phyloP scores from a whole-genome alignment of 148 eudicot species.

The Beta vulgaris region DNA sequence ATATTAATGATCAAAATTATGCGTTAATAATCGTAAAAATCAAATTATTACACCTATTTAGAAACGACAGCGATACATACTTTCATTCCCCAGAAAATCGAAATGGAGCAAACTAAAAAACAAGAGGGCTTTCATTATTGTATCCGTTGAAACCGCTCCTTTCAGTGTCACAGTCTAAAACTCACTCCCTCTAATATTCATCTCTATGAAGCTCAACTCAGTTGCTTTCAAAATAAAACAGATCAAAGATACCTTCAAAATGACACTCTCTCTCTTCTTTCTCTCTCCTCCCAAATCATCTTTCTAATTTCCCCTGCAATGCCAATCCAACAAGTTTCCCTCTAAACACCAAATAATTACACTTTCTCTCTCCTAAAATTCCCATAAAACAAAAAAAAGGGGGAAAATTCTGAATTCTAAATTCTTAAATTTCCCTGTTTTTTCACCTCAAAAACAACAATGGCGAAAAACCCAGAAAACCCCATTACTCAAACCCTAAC shows the following conservation, averaged over 20 bases:
- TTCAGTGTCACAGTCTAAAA: conserved; percentile 3
- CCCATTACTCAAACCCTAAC: conserved; percentile 25
- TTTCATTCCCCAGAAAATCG: not conserved
- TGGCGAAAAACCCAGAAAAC: conserved; percentile 33
- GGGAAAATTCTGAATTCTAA: no score
- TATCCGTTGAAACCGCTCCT: conserved; percentile 36
- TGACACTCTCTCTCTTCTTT: not conserved
- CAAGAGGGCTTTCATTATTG: not conserved
- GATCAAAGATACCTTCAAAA: not conserved
- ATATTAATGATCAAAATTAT: no score
- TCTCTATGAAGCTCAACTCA: conserved; percentile 14
- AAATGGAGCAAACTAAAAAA: not conserved
- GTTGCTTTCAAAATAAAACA: conserved; percentile 13
- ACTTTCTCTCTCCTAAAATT: conserved; percentile 6
- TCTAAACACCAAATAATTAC: not conserved
- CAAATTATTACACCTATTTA: no score
- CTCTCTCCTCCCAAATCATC: not conserved
- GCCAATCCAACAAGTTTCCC: conserved; percentile 2
- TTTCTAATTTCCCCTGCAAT: not conserved
- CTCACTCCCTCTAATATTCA: not conserved
- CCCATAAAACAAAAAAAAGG: no score
- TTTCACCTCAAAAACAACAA: conserved; percentile 25
- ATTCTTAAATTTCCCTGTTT: conserved; percentile 6
- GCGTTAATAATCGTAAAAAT: no score
- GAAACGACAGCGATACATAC: no score